Evolutionary conservation across 371 early-diverging fungal genomes (phyloP).

Genomic region (Mortierella sp.): DNA sequence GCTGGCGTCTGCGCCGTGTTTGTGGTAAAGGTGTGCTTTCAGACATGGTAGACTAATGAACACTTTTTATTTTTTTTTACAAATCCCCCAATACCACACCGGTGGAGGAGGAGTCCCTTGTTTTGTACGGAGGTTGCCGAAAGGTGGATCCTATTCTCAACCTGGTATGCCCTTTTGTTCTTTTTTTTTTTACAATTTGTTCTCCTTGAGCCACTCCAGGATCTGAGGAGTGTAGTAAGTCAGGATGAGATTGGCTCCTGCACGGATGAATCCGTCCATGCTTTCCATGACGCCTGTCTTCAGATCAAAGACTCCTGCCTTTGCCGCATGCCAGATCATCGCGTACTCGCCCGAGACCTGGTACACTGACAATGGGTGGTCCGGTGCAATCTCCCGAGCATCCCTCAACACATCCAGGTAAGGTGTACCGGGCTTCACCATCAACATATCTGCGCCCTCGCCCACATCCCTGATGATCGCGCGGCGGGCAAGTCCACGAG

Average conservation of each 20-base stretch:
- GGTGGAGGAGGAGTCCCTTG: too few relatives aligned
- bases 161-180: too few relatives aligned
- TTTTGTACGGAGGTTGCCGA: too few relatives aligned
- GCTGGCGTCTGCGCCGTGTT: too few relatives aligned
- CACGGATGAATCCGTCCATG: constrained; percentile 85
- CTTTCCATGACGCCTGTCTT: constrained; percentile 87
- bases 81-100: too few relatives aligned
- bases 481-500: constrained; percentile 90
- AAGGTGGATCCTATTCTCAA: too few relatives aligned
- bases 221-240: constrained; percentile 95
- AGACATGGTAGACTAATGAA: too few relatives aligned
- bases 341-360: constrained; percentile 97
- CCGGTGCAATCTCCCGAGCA: constrained; percentile 77
- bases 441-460: constrained; percentile 96
- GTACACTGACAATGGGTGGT: constrained; percentile 86
- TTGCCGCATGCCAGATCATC: constrained; percentile 91
- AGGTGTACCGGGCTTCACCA: constrained; percentile 97
- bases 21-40: too few relatives aligned
- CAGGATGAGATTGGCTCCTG: constrained; percentile 90
- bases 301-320: constrained; percentile 88
- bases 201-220: constrained; percentile 83
- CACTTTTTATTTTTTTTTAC: too few relatives aligned
- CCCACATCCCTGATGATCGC: constrained; percentile 89
- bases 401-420: constrained; percentile 96
- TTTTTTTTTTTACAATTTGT: constrained; percentile 21